A percentile compares a stretch with the other conserved stretches of the same genome.
phyloP scores from a whole-genome alignment of 495 filamentous ascomycete genomes.

The Cercophora newfieldiana region DNA sequence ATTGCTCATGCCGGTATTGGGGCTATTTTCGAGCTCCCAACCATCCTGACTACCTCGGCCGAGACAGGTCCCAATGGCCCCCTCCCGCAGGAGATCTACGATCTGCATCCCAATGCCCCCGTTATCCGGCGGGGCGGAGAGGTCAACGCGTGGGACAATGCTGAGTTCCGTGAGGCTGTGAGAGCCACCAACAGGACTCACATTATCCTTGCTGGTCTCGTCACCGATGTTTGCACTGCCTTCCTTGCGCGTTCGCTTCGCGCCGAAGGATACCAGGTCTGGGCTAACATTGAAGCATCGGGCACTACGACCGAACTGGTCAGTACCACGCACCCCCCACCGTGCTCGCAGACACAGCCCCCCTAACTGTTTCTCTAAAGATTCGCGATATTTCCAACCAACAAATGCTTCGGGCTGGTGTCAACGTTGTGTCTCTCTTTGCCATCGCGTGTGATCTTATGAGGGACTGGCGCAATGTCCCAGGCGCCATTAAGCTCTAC shows the following conservation, averaged over 20 bases:
- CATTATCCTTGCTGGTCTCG: slow-evolving; percentile 72
- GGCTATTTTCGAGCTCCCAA: slow-evolving; percentile 67
- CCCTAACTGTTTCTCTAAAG: slow-evolving; percentile 8
- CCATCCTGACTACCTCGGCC: slow-evolving; percentile 68
- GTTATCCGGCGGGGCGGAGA: slow-evolving; percentile 71
- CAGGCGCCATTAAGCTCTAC: slow-evolving; percentile 62
- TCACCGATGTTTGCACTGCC: slow-evolving; percentile 74
- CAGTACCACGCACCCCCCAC: not conserved
- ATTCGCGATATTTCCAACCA: slow-evolving; percentile 59
- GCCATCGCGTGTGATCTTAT: slow-evolving; percentile 71
- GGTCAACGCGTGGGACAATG: slow-evolving; percentile 79
- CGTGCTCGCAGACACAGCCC: not conserved
- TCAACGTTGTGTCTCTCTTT: slow-evolving; percentile 65
- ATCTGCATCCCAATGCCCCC: slow-evolving; percentile 67
- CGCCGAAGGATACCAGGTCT: slow-evolving; percentile 74
- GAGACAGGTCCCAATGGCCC: slow-evolving; percentile 66
- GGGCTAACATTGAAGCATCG: slow-evolving; percentile 71
- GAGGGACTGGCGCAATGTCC: slow-evolving; percentile 72
- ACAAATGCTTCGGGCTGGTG: slow-evolving; percentile 66
- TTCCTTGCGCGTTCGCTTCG: slow-evolving; percentile 73
- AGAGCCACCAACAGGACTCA: slow-evolving; percentile 65
- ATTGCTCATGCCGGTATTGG: slow-evolving; percentile 68
- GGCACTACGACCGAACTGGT: slow-evolving; percentile 58
- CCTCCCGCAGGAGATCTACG: slow-evolving; percentile 67
- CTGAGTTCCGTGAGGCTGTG: slow-evolving; percentile 67